Evolutionary conservation across 441 rosid species (phyloP), one percentile per base, ranked within the genome.

Genomic region (Adansonia grandidieri): DNA sequence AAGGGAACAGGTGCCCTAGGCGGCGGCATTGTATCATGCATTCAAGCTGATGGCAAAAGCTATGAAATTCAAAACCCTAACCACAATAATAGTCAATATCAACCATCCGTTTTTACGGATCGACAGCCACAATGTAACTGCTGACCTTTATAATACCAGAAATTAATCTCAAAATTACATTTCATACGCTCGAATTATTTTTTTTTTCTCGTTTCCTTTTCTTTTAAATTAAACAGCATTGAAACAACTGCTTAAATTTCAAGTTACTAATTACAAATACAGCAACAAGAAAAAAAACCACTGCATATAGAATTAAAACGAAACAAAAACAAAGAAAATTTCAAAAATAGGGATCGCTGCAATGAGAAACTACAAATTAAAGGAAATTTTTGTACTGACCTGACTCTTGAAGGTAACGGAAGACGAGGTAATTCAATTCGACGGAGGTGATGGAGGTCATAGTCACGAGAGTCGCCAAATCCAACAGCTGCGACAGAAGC

Each of bases 401-500:
- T 74, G 99, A 96, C 77, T 96, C 99, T 74, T 91, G 98, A 86
- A 96, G 96, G 82, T 94, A 96, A 13, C 98, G 98, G 83, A 94
- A 96, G 75, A 94, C 89, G 71, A 96, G 94, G 85, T 85, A 93
- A 86, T 96, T 96, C 88, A 96, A 76, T 71, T 93, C 98, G 58
- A 86, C 88, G 75, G 98, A 93, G 70, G 95, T 93, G 57, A 96
- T 86, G 24, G 96, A 69, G 32, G 93, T 75, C 99, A 93, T 94
- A 19, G 77, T 81, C n/a, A 44, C 77, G 22, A 45, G 50, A 57
- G 67, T 69, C 74, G 66, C 61, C 50, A 24, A 64, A 80, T 75
- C 86, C 28, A 80, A 56, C 40, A 65, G 76, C 13, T 57, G 6
- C 1, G 47, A 56, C 11, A 2, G 28, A 53, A 50, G 71, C 32